Base-by-base conservation (phyloP, 495 filamentous ascomycete species). In the Pyrenopolyporus hunteri region DNA sequence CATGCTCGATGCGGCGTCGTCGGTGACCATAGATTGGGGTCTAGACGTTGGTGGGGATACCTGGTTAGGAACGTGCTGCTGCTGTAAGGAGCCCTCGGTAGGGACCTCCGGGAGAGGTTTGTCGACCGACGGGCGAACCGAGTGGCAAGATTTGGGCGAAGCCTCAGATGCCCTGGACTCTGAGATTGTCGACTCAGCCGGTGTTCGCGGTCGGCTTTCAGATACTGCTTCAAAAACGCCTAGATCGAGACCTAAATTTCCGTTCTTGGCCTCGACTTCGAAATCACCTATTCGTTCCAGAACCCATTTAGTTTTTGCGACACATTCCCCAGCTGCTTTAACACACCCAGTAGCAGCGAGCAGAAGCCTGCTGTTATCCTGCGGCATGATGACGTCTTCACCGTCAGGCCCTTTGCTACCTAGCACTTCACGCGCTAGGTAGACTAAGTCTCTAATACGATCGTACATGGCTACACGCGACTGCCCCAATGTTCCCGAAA, bases 281-380 rank as follows among this genome's bases (percentile, higher is more conserved):
- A 99, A 96, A 73, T 99, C 94, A 17, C 94, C 95, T 59, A 94
- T 91, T 43, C 88, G 81, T 74, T 96, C 92, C 54, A 99, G 87
- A 31, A 97, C 87, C 73, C 84, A 78, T 64, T 89, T 91, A 19
- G 92, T 87, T 72, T 92, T 92, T 4, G 87, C 86, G 16, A 95
- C 86, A 70, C 94, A 97, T 64, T 96, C 93, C 11, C 93, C 93
- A 46, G 92, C 91, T 26, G 89, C 87, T 53, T 91, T 86, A 31
- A 98, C 93, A 74, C 94, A 98, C 39, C 86, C 86, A 4, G 92
- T 97, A 29, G 94, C 93, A 13, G 92, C 89, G 22, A 81, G 80
- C 26, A 94, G 83, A 50, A 97, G 79, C 11, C 86, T 83, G 61
- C 85, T 87, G 35, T 90, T 90, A 59, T 93, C 89, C 46, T 92